Evolutionary conservation across 1,284 basidiomycete genomes (phyloP).

Genomic region (Trichosporon sp.): DNA sequence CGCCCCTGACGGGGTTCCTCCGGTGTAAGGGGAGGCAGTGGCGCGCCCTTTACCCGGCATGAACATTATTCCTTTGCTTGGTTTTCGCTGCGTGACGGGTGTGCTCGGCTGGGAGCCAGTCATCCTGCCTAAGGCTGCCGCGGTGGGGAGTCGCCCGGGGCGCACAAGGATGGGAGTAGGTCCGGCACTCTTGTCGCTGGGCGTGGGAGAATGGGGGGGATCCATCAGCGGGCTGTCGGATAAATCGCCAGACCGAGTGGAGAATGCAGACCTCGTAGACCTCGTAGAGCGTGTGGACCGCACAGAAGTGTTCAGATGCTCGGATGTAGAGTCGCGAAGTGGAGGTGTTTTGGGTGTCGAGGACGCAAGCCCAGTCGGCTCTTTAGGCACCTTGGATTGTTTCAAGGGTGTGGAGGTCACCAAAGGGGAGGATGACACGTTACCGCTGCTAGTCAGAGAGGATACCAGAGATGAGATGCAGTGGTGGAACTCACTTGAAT

Average conservation of each 20-base stretch:
- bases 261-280: neutral
- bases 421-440: neutral
- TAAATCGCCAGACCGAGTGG: neutral
- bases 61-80: neutral
- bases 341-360: neutral
- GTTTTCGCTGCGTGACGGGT: neutral
- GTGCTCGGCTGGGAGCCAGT: neutral
- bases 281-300: neutral
- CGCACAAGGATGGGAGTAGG: neutral
- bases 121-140: neutral
- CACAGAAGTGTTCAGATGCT: neutral
- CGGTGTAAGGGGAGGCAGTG: neutral
- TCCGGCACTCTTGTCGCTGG: neutral
- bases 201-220: neutral
- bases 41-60: neutral
- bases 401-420: neutral
- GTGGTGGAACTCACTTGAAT: neutral
- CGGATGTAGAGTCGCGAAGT: neutral
- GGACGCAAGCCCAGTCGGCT: neutral
- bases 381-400: neutral
- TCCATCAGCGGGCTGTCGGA: slow-evolving; percentile 2
- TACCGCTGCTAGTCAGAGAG: neutral
- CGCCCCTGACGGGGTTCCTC: neutral
- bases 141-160: neutral
- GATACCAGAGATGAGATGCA: neutral